These are phyloP conservation scores for Paecilomyces fulvus DNA, from an alignment of 2,329 filamentous ascomycete species.

Conservation along the genomic window DNA sequence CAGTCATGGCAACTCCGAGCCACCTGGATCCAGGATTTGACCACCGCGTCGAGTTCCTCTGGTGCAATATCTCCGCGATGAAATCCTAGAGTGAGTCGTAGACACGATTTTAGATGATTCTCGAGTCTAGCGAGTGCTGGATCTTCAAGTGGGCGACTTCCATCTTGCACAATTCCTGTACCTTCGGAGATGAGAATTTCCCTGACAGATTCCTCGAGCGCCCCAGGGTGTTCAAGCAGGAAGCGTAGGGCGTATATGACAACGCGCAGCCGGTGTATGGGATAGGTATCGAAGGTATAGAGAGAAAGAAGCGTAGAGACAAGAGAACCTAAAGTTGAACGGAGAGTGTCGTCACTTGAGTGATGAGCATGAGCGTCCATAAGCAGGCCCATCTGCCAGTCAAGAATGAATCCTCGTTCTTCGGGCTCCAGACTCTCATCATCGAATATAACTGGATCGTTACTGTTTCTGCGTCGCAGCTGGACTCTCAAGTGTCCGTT, in stretches of 20 bases:
- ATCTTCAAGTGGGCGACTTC: constrained; percentile 16
- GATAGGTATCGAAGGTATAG: constrained; percentile 22
- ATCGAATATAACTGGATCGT: constrained; percentile 22
- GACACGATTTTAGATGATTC: constrained; percentile 23
- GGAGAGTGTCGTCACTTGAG: constrained; percentile 20
- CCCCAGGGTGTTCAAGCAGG: constrained; percentile 22
- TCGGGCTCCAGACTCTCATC: constrained; percentile 17
- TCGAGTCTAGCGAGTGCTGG: constrained; percentile 16
- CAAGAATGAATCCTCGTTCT: constrained; percentile 22
- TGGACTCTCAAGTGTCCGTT: constrained; percentile 28
- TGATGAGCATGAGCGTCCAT: constrained; percentile 20
- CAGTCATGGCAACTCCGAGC: constrained; percentile 36
- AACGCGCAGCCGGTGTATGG: constrained; percentile 30
- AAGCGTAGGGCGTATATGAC: constrained; percentile 27
- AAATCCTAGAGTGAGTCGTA: constrained; percentile 27
- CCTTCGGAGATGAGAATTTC: constrained; percentile 20
- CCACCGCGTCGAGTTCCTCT: constrained; percentile 18
- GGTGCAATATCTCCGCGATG: constrained; percentile 21
- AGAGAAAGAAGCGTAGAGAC: constrained; percentile 25
- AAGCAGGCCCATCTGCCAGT: constrained; percentile 31
- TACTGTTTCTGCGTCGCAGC: constrained; percentile 20
- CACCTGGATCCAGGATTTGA: constrained; percentile 33
- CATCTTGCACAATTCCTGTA: constrained; percentile 9
- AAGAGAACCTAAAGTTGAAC: constrained; percentile 17
- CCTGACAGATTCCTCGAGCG: constrained; percentile 18